Conservation (phyloP, 2,329 filamentous ascomycete genomes). For the Phialophora tarda region DNA sequence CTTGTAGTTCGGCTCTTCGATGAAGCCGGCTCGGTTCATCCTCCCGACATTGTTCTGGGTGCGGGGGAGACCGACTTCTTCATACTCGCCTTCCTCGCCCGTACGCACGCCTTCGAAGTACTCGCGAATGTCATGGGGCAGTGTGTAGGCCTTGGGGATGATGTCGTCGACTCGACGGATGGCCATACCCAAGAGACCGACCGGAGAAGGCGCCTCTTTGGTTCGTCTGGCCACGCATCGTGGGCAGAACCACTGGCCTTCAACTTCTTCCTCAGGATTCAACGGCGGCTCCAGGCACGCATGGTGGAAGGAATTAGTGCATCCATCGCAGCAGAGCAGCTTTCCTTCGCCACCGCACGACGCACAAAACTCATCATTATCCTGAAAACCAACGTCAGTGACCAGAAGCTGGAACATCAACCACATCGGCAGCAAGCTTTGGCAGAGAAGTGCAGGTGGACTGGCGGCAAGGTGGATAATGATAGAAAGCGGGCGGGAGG, state of each 20-base stretch:
- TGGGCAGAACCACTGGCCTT: constrained; percentile 83
- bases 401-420: constrained; percentile 30
- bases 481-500: constrained; percentile 8
- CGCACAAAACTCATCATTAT: constrained; percentile 90
- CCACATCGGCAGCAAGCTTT: constrained; percentile 10
- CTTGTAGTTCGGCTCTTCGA: constrained; percentile 63
- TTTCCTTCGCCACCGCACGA: constrained; percentile 83
- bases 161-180: constrained; percentile 69
- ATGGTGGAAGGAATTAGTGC: constrained; percentile 87
- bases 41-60: constrained; percentile 44
- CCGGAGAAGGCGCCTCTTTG: constrained; percentile 53
- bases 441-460: neutral
- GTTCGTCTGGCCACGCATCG: constrained; percentile 61
- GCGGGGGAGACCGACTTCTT: constrained; percentile 60
- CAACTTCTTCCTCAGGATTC: constrained; percentile 65
- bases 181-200: constrained; percentile 57
- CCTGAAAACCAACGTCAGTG: constrained; percentile 48
- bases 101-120: constrained; percentile 81
- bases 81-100: constrained; percentile 78
- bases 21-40: constrained; percentile 45
- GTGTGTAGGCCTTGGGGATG: constrained; percentile 73
- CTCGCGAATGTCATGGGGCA: constrained; percentile 73
- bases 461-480: neutral
- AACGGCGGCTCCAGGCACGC: constrained; percentile 83
- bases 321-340: constrained; percentile 92